Evolutionary conservation across 345 rosid genomes (phyloP).

Genomic region (Angophora floribunda): DNA sequence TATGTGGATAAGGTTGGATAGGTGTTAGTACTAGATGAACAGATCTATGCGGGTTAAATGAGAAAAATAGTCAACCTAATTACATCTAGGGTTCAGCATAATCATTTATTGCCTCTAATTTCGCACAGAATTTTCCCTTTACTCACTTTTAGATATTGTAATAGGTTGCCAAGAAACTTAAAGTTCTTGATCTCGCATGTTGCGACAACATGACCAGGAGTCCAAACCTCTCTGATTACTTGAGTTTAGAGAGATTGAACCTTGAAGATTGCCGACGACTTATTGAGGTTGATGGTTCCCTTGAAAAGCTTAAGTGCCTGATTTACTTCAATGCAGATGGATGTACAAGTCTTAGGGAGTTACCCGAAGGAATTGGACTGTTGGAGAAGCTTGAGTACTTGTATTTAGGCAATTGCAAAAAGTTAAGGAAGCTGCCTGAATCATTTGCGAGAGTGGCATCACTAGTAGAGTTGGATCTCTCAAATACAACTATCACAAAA

Average conservation of each 20-base stretch:
- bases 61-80: not conserved
- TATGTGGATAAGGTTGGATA: not conserved
- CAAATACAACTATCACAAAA: too few species aligned
- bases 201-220: not conserved
- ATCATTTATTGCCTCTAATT: too few species aligned
- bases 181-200: conserved; percentile 9
- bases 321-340: too few species aligned
- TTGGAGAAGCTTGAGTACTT: not conserved
- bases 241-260: conserved; percentile 8
- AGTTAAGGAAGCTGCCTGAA: too few species aligned
- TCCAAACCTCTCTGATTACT: conserved; percentile 6
- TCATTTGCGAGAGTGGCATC: too few species aligned
- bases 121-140: not conserved
- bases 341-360: too few species aligned
- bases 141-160: too few species aligned
- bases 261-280: conserved; percentile 12
- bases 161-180: conserved; percentile 8
- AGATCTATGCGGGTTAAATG: not conserved
- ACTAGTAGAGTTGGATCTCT: too few species aligned
- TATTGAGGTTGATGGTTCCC: conserved; percentile 10
- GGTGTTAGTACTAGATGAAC: too few species aligned
- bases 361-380: too few species aligned
- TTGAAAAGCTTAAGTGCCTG: not conserved
- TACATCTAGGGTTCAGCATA: too few species aligned
- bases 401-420: too few species aligned